phyloP scores from a whole-genome alignment of 2,329 filamentous ascomycete species.

The Chaetomium sp. region DNA sequence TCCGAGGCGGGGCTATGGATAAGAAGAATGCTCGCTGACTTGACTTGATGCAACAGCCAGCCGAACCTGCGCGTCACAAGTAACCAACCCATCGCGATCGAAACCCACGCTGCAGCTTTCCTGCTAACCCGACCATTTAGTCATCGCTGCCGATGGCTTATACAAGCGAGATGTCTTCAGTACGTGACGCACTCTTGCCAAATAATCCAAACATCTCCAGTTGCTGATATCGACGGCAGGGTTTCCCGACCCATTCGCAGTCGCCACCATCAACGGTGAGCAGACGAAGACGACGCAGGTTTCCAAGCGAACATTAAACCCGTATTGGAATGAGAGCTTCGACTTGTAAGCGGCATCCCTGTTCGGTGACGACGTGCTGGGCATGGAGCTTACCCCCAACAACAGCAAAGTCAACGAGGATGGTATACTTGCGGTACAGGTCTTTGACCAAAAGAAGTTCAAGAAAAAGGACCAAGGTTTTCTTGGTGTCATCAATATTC shows the following conservation, averaged over 20 bases:
- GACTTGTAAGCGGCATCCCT: slow-evolving; percentile 72
- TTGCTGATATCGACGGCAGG: slow-evolving; percentile 55
- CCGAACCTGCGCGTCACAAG: slow-evolving; percentile 93
- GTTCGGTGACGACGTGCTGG: slow-evolving; percentile 4
- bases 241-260: slow-evolving; percentile 96
- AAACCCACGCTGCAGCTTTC: slow-evolving; percentile 8
- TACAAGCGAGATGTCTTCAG: slow-evolving; percentile 99
- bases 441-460: slow-evolving; percentile 99
- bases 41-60: slow-evolving; percentile 54
- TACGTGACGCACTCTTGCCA: slow-evolving; percentile 56
- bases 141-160: slow-evolving; percentile 96
- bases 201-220: too few species aligned
- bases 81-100: slow-evolving; percentile 51
- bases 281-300: slow-evolving; percentile 98
- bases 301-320: slow-evolving; percentile 95
- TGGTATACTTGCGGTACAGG: slow-evolving; percentile 95
- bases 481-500: slow-evolving; percentile 94
- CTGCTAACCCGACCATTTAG: slow-evolving; percentile 53
- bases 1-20: slow-evolving; percentile 5
- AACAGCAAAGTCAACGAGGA: slow-evolving; percentile 85
- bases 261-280: slow-evolving; percentile 95
- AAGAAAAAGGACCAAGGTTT: slow-evolving; percentile 99
- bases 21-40: slow-evolving; percentile 31
- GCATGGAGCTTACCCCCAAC: slow-evolving; percentile 27
- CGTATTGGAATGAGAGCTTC: slow-evolving; percentile 99